These are phyloP conservation scores for Populus trichocarpa DNA, from an alignment of 441 rosid genomes.

Conservation along the genomic window DNA sequence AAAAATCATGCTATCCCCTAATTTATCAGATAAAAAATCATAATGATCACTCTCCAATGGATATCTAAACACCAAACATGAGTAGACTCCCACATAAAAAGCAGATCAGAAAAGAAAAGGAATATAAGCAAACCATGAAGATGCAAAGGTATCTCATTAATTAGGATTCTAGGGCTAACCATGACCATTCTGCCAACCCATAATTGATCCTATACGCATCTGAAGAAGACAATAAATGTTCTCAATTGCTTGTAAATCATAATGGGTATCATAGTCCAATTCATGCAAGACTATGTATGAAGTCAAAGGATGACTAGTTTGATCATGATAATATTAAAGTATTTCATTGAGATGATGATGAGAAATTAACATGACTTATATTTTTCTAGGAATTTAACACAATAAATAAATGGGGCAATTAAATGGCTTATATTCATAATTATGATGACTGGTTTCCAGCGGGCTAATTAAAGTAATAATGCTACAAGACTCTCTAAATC, in stretches of 20 bases:
- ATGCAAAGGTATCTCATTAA: neutral
- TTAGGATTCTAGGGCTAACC: neutral
- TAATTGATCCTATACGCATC: neutral
- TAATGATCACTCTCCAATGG: neutral
- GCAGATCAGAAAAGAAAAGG: neutral
- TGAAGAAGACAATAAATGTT: neutral
- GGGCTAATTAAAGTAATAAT: neutral
- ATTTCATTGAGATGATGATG: neutral
- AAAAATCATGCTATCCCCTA: neutral
- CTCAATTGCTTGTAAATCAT: neutral
- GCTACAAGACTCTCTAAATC: constrained; percentile 2
- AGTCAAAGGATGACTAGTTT: neutral
- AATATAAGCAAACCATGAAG: neutral
- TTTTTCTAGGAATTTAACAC: too few species aligned
- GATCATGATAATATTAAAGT: neutral
- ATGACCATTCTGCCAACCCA: neutral
- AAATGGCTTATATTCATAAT: constrained; percentile 4
- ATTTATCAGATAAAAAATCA: neutral
- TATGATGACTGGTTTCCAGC: neutral
- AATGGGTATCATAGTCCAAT: neutral
- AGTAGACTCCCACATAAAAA: neutral
- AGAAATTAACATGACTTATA: neutral
- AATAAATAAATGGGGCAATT: neutral
- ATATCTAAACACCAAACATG: neutral
- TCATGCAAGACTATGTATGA: neutral